Base-by-base conservation (phyloP, 2,329 filamentous ascomycete genomes). In the Fusarium oxysporum region DNA sequence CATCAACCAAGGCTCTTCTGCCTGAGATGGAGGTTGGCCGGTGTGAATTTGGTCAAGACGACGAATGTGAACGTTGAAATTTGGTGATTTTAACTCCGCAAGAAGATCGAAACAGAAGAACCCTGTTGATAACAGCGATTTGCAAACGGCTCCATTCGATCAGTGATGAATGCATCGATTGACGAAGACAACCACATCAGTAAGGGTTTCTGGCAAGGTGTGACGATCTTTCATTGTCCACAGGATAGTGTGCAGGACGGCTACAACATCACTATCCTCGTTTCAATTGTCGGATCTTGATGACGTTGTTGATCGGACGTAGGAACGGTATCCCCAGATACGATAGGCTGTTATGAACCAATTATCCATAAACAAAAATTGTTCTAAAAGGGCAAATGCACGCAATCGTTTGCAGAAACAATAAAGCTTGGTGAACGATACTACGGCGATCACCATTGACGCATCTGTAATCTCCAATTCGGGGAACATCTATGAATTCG, bases 241-340 rank as follows among this genome's bases (percentile, higher is more conserved):
- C 75, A 72, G 67, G 53, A 73, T 59, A 73, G 75, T 77, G 75
- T 75, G 68, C 65, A 64, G 62, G 64, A 75, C 68, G 74, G 75
- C 71, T 75, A 75, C 73, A 62, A 76, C 75, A 62, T 75, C 68
- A 69, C 75, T 76, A 77, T 75, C 37, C 75, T 76, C 72, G 53
- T 77, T 77, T 76, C 72, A 77, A 25, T 73, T 72, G 45, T 59
- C 40, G 62, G 56, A 71, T 57, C 65, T 67, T 62, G 65, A 74
- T 72, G 73, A 65, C 71, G 72, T 71, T 77, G 58, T 62, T 71
- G 66, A 68, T 73, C 32, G 19, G 32, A 53, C n/a, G 23, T 53
- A 53, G n/a, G 50, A 68, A 70, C 65, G 51, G 64, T 67, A 64
- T 76, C 72, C 72, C 72, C 68, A 72, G 76, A 57, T 67, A 51